phyloP scores from a whole-genome alignment of 2,329 filamentous ascomycete species.

The Fusarium pseudocircinatum region DNA sequence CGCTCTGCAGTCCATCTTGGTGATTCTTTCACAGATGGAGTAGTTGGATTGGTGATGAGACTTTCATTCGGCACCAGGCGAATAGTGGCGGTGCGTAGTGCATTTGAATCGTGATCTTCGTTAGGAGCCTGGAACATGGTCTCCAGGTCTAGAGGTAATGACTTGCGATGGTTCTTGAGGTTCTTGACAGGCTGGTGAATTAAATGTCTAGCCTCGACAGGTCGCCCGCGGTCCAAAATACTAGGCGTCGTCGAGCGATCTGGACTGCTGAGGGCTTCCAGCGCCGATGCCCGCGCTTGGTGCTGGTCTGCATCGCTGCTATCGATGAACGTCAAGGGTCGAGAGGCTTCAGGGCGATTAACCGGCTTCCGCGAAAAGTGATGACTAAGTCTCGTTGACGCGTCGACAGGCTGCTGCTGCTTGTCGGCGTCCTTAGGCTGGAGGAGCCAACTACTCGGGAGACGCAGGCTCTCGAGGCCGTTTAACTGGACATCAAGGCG shows the following conservation, averaged over 20 bases:
- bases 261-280: neutral
- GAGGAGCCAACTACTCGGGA: slow-evolving; percentile 21
- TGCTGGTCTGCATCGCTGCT: neutral
- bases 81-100: neutral
- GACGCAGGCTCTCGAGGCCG: slow-evolving; percentile 6
- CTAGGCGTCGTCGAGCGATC: neutral
- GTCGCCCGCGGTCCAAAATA: slow-evolving; percentile 17
- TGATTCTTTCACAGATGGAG: neutral
- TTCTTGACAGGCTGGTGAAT: slow-evolving; percentile 11
- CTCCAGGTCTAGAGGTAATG: slow-evolving; percentile 19
- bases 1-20: neutral
- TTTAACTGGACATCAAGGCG: slow-evolving; percentile 18
- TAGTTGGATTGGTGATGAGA: neutral
- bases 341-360: neutral
- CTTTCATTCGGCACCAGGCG: neutral
- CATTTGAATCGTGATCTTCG: neutral
- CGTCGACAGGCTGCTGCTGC: neutral
- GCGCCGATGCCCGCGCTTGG: neutral
- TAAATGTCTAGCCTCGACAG: slow-evolving; percentile 16
- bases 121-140: neutral
- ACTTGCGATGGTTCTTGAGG: slow-evolving; percentile 13
- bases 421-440: neutral
- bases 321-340: neutral
- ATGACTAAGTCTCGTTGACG: neutral
- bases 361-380: neutral